These are phyloP conservation scores for Panus rudis DNA, from an alignment of 768 basidiomycete genomes.

Conservation along the genomic window DNA sequence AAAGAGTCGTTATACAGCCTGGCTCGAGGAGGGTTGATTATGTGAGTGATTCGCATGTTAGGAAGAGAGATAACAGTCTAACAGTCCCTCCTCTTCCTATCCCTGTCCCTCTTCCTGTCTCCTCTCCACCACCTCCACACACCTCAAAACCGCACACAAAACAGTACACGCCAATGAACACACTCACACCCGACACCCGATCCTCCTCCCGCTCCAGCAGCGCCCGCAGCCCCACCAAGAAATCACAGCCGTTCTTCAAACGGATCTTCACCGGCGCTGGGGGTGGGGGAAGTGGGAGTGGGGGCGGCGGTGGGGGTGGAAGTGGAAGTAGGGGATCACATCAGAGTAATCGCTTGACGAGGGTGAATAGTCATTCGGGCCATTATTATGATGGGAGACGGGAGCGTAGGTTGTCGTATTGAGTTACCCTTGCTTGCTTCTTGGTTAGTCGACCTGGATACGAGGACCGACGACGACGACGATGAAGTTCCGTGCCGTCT, in stretches of 20 bases:
- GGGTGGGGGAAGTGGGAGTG: too few relatives aligned
- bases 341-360: not conserved
- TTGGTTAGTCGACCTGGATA: too few relatives aligned
- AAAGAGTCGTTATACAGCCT: too few relatives aligned
- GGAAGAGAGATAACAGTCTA: not conserved
- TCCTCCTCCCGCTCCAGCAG: conserved; percentile 6
- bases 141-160: not conserved
- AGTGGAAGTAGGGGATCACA: too few relatives aligned
- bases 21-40: too few relatives aligned
- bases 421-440: too few relatives aligned
- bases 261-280: conserved; percentile 15
- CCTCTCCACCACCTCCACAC: too few relatives aligned
- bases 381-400: not conserved
- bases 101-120: too few relatives aligned
- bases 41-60: too few relatives aligned
- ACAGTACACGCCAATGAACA: not conserved
- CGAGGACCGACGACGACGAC: too few relatives aligned
- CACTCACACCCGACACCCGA: not conserved
- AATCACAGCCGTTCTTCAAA: conserved; percentile 15
- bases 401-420: not conserved
- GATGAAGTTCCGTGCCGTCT: too few relatives aligned
- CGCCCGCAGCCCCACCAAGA: conserved; percentile 11
- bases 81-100: not conserved
- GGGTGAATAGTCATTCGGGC: not conserved
- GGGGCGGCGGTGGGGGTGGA: too few relatives aligned